Evolutionary conservation across 2,329 filamentous ascomycete species (phyloP).

Genomic region (Aureobasidium musti): DNA sequence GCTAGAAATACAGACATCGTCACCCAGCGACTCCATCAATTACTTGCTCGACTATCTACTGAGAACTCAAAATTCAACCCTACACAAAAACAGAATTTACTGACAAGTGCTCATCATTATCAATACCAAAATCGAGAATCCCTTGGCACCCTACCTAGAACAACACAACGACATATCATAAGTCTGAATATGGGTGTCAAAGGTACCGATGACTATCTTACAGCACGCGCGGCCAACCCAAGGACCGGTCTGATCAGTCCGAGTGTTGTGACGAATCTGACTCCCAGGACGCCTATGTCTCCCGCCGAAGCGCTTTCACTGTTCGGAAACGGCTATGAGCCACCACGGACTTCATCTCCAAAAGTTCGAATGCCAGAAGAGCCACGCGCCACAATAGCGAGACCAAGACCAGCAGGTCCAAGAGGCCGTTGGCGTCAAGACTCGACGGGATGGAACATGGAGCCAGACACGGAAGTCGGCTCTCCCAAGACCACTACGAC

Average conservation of each 20-base stretch:
- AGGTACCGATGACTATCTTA: constrained; percentile 43
- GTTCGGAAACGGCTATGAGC: constrained; percentile 28
- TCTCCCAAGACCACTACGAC: constrained; percentile 27
- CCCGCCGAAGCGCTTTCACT: constrained; percentile 39
- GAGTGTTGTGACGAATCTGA: constrained; percentile 34
- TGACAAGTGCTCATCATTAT: background rate
- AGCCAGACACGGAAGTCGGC: constrained; percentile 27
- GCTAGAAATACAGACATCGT: constrained; percentile 16
- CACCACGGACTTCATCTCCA: background rate
- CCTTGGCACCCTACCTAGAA: background rate
- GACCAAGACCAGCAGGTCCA: constrained; percentile 9
- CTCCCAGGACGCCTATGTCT: constrained; percentile 36
- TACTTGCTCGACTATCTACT: constrained; percentile 10
- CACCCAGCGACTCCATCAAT: constrained; percentile 19
- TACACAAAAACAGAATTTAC: background rate
- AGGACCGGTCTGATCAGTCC: constrained; percentile 41
- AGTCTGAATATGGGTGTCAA: constrained; percentile 38
- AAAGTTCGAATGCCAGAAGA: background rate
- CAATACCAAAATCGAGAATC: background rate
- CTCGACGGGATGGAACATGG: constrained; percentile 34
- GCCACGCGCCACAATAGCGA: background rate
- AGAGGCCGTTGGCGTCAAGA: constrained; percentile 30
- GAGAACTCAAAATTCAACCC: background rate
- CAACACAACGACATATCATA: background rate
- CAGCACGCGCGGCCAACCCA: constrained; percentile 41